Conservation (phyloP, 2,329 filamentous ascomycete species). For the Aspergillus awamori region DNA sequence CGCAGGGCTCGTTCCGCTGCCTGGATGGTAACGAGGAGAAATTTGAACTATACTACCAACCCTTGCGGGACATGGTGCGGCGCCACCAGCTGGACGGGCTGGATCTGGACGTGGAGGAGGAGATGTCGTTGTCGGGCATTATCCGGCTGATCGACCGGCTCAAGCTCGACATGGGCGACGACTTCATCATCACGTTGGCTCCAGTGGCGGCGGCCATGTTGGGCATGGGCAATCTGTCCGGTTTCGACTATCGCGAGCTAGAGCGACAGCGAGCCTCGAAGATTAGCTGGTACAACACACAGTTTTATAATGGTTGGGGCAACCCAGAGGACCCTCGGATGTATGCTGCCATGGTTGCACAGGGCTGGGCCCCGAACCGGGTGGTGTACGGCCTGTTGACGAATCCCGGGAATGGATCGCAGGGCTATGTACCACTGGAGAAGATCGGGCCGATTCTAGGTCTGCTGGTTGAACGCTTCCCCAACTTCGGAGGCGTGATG, state of each 20-base stretch:
- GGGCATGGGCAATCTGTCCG: conserved; percentile 66
- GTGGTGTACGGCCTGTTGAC: conserved; percentile 82
- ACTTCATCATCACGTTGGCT: conserved; percentile 77
- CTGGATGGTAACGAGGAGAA: conserved; percentile 59
- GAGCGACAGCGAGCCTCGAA: conserved; percentile 67
- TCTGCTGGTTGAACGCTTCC: conserved; percentile 61
- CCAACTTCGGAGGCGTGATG: conserved; percentile 82
- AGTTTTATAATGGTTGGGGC: conserved; percentile 93
- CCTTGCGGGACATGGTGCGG: conserved; percentile 67
- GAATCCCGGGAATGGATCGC: conserved; percentile 70
- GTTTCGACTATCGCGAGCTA: conserved; percentile 77
- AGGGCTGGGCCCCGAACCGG: conserved; percentile 72
- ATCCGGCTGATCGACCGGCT: conserved; percentile 69
- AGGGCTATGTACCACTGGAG: conserved; percentile 64
- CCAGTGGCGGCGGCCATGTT: conserved; percentile 78
- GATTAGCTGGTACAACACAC: conserved; percentile 84
- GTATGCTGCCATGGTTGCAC: conserved; percentile 47
- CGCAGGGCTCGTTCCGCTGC: conserved; percentile 69
- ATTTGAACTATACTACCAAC: conserved; percentile 75
- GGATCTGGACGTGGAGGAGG: conserved; percentile 80
- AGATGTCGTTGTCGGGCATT: conserved; percentile 67
- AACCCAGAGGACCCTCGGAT: conserved; percentile 57
- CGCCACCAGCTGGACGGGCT: conserved; percentile 67
- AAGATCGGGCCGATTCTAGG: conserved; percentile 61
- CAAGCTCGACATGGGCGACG: conserved; percentile 52